These are phyloP conservation scores for Blastocystis sp. DNA, from an alignment of 352 stramenopile species.

Conservation along the genomic window DNA sequence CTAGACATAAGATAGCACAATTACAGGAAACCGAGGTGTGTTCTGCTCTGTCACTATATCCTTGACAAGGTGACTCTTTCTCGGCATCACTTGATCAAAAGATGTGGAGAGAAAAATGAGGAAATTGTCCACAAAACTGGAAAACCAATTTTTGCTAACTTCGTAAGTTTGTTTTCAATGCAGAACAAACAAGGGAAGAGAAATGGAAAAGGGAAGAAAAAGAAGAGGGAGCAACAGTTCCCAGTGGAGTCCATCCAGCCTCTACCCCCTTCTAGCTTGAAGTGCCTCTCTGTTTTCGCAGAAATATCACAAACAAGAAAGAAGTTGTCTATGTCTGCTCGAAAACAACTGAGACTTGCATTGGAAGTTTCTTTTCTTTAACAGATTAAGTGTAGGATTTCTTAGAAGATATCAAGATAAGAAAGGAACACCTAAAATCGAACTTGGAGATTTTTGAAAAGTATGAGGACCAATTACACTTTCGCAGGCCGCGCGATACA, in stretches of 20 bases:
- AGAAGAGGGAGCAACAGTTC: not conserved
- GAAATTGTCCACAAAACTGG: not conserved
- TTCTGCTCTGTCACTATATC: conserved; percentile 49
- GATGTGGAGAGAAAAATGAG: not conserved
- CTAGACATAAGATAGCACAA: not conserved
- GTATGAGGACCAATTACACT: conserved; percentile 16
- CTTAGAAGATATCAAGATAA: not conserved
- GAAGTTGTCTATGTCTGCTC: not conserved
- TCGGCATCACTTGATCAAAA: not conserved
- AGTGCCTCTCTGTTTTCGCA: not conserved
- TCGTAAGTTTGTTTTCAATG: not conserved
- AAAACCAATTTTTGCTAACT: too few relatives aligned
- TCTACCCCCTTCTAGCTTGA: not conserved
- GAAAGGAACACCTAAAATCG: not conserved
- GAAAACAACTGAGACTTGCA: not conserved
- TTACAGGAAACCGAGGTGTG: not conserved
- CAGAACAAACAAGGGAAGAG: not conserved
- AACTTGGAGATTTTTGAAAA: not conserved
- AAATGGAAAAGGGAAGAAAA: not conserved
- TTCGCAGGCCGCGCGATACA: conserved; percentile 2
- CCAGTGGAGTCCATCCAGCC: not conserved
- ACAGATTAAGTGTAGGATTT: not conserved
- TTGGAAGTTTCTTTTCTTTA: not conserved
- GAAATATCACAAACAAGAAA: not conserved
- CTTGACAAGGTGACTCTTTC: conserved; percentile 46